These are phyloP conservation scores for Emergomyces pasteurianus DNA, from an alignment of 2,329 filamentous ascomycete genomes.

Conservation along the genomic window DNA sequence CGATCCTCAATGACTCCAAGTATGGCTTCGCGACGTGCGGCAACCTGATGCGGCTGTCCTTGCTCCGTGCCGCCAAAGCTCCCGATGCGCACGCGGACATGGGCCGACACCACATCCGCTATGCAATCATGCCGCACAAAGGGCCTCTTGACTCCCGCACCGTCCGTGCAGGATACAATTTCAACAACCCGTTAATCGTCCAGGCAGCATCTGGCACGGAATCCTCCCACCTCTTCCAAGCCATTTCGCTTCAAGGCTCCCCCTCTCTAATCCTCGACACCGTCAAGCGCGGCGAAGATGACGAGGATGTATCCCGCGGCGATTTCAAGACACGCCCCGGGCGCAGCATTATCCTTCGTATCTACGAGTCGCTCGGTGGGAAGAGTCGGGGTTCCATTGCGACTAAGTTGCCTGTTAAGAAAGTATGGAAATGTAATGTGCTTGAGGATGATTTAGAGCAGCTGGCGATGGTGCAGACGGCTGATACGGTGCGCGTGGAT, in stretches of 20 bases:
- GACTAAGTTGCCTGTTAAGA: constrained; percentile 58
- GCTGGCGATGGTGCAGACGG: constrained; percentile 37
- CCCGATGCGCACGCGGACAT: constrained; percentile 91
- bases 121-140: constrained; percentile 77
- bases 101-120: constrained; percentile 76
- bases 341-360: constrained; percentile 65
- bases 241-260: constrained; percentile 56
- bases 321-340: constrained; percentile 56
- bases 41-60: constrained; percentile 76
- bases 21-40: constrained; percentile 89
- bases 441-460: constrained; percentile 76
- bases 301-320: constrained; percentile 52
- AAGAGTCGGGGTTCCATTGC: constrained; percentile 59
- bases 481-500: constrained; percentile 35
- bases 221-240: constrained; percentile 27
- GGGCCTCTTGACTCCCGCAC: constrained; percentile 61
- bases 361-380: constrained; percentile 85
- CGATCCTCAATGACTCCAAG: constrained; percentile 88
- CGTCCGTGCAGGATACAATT: constrained; percentile 72
- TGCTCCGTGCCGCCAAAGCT: constrained; percentile 80
- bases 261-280: constrained; percentile 68
- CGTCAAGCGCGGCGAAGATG: constrained; percentile 86
- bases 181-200: constrained; percentile 69
- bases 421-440: constrained; percentile 71
- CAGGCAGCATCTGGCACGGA: constrained; percentile 27